phyloP scores from a whole-genome alignment of 352 stramenopile species.

The Phytophthora citrophthora region DNA sequence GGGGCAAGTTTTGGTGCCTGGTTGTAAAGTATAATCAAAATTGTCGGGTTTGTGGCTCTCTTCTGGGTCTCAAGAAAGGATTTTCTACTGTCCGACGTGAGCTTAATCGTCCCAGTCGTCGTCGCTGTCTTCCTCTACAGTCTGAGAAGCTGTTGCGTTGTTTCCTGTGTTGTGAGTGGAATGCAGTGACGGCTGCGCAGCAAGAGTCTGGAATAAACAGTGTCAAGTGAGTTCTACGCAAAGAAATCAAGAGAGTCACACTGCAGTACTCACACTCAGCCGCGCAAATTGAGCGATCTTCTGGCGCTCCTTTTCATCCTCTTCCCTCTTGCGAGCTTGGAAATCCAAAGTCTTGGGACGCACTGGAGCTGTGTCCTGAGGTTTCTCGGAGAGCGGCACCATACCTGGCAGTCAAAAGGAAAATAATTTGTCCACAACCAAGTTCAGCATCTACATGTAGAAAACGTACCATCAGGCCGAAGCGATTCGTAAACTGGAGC shows the following conservation, averaged over 20 bases:
- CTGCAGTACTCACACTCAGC: constrained; percentile 52
- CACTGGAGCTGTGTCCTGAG: constrained; percentile 34
- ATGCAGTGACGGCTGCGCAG: constrained; percentile 77
- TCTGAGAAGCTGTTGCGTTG: constrained; percentile 15
- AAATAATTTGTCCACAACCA: neutral
- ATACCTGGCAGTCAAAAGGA: constrained; percentile 46
- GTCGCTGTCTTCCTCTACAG: constrained; percentile 61
- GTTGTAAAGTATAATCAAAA: constrained; percentile 62
- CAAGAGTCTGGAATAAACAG: constrained; percentile 48
- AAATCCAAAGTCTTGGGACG: constrained; percentile 77
- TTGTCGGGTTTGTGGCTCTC: constrained; percentile 13
- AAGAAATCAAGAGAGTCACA: neutral
- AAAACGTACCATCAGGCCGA: constrained; percentile 47
- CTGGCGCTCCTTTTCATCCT: constrained; percentile 66
- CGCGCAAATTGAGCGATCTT: constrained; percentile 75
- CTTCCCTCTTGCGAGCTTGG: constrained; percentile 57
- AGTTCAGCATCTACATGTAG: neutral
- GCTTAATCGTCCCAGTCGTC: constrained; percentile 86
- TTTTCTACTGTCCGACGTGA: neutral
- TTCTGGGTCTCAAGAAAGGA: neutral
- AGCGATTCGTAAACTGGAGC: constrained; percentile 62
- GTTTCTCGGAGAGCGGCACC: constrained; percentile 67
- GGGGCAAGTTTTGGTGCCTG: constrained; percentile 13
- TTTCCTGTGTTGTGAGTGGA: constrained; percentile 40
- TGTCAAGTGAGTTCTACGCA: constrained; percentile 1